Conservation (phyloP, 2,329 filamentous ascomycete genomes). For the Epichloe typhina region DNA sequence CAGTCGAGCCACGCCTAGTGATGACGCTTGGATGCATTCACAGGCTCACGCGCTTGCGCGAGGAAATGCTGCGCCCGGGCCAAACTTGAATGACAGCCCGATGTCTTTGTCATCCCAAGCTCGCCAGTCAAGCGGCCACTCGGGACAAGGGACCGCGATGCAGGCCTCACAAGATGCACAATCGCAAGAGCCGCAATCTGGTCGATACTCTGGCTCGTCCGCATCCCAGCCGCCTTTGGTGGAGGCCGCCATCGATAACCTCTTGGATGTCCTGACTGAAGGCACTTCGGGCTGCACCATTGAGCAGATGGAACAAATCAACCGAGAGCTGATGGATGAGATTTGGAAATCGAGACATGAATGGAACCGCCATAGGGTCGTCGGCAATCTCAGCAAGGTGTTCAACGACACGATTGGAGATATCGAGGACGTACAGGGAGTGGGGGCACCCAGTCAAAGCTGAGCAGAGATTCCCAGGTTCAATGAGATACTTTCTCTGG, state of each 20-base stretch:
- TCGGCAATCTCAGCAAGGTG: constrained; percentile 46
- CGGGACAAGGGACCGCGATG: constrained; percentile 17
- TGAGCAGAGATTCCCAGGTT: constrained; percentile 6
- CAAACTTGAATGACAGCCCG: constrained; percentile 21
- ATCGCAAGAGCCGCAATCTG: constrained; percentile 6
- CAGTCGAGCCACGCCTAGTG: constrained; percentile 36
- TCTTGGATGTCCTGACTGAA: constrained; percentile 51
- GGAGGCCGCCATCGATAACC: constrained; percentile 36
- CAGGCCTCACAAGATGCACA: constrained; percentile 21
- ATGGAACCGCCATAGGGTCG: constrained; percentile 71
- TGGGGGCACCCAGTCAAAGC: constrained; percentile 30
- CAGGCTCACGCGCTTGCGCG: constrained; percentile 39
- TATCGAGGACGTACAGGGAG: constrained; percentile 42
- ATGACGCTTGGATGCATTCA: constrained; percentile 44
- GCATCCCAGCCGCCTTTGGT: constrained; percentile 33
- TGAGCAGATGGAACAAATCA: constrained; percentile 91
- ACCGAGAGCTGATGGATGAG: constrained; percentile 77
- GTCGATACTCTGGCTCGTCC: constrained; percentile 21
- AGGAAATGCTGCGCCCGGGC: constrained; percentile 18
- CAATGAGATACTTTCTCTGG: background rate
- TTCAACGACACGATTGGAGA: constrained; percentile 67
- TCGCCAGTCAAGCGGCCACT: constrained; percentile 13
- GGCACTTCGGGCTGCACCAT: constrained; percentile 68
- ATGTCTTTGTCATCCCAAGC: constrained; percentile 24
- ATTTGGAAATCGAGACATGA: constrained; percentile 70